Evolutionary conservation across 371 early-diverging fungal species (phyloP), one percentile per base, ranked within the genome.

Genomic region (Mucor ambiguus): DNA sequence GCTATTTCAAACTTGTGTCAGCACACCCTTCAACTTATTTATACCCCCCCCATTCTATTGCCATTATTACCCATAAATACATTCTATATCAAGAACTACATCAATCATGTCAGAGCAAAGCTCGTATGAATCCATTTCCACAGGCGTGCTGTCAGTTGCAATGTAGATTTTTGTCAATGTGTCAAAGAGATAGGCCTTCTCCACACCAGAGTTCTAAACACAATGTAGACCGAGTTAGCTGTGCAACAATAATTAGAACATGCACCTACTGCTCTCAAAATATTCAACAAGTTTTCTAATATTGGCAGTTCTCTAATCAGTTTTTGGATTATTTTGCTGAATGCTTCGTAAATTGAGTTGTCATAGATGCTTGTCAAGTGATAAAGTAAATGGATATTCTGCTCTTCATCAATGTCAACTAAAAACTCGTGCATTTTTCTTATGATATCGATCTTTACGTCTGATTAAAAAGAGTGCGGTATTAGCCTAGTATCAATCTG

Each of bases 61-160:
- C 94, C 95, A 68, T 95, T 96, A 55, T 97, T 87, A 88, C 87
- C 90, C 90, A 70, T 95, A 96, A 56, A 96, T 90, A 24, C 79
- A 77, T 7, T 91, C 85, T 28, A 97, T 81, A 70, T 96, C 96
- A 48, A 95, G 87, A 56, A 94, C 87, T n/a, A 95, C 95, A 66
- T 95, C 97, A 76, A 98, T 95, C 90, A 96, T 97, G 71, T 97
- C 95, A 56, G 90, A 88, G 68, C 97, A 96, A 43, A 98, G 88
- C 77, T 93, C 93, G 76, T 96, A 97, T 2, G 91, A 88, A 68
- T 95, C 94, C 81, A 95, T 88, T 68, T 95, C 96, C 32, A 95
- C 95, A 4, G 98, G 98, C 1, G 96, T 93, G 48, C 91, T 89
- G 66, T 98, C 98, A 8, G 96, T 96, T 4, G 98, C 96, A 67